A percentile compares a stretch with the other conserved stretches of the same genome.
phyloP scores from a whole-genome alignment of 2,329 filamentous ascomycete genomes.

The Helotiales sp. region DNA sequence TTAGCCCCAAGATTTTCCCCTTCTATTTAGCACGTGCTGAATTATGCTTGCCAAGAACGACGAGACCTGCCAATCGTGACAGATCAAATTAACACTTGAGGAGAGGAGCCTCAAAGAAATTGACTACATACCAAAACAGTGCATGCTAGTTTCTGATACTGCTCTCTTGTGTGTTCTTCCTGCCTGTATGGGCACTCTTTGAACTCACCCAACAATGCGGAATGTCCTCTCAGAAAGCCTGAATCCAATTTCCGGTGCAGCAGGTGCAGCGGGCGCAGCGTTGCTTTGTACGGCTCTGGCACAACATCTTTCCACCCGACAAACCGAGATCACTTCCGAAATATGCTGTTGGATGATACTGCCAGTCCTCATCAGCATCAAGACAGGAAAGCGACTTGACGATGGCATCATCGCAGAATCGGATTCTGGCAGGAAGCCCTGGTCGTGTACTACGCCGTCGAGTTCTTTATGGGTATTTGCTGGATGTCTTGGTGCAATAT shows the following conservation, averaged over 20 bases:
- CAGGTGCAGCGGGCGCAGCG: background rate
- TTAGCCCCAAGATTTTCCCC: too few relatives aligned
- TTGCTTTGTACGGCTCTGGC: background rate
- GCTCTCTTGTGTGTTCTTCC: too few relatives aligned
- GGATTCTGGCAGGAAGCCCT: background rate
- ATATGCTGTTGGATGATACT: slow-evolving; percentile 3
- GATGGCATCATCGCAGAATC: background rate
- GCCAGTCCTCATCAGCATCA: background rate
- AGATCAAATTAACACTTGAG: too few relatives aligned
- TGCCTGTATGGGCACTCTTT: too few relatives aligned
- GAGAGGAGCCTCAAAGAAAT: too few relatives aligned
- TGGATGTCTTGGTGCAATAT: background rate
- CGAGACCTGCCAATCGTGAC: too few relatives aligned
- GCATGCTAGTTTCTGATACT: too few relatives aligned
- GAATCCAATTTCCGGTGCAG: too few relatives aligned
- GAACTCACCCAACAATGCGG: background rate
- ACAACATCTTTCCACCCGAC: background rate
- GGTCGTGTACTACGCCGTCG: background rate
- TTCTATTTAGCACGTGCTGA: too few relatives aligned
- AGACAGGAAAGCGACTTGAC: background rate
- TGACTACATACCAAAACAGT: too few relatives aligned
- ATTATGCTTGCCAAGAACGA: too few relatives aligned
- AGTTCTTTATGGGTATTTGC: background rate
- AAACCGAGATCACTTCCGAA: slow-evolving; percentile 3
- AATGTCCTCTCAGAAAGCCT: background rate